phyloP scores from a whole-genome alignment of 495 filamentous ascomycete genomes.

The Penicillium nucicola region DNA sequence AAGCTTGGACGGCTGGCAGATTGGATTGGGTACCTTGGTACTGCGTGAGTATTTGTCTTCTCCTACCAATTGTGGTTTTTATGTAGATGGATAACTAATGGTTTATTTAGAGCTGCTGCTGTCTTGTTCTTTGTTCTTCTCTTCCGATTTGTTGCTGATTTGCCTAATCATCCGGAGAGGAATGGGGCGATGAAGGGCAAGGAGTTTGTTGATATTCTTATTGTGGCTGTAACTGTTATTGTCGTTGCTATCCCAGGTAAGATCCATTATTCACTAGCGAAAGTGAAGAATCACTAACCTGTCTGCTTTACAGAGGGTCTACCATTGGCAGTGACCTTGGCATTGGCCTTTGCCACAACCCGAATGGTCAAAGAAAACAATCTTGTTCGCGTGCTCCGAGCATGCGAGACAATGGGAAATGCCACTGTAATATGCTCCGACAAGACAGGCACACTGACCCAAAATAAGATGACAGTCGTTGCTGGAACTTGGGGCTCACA shows the following conservation, averaged over 20 bases:
- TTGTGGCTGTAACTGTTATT: slow-evolving; percentile 67
- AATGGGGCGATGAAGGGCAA: slow-evolving; percentile 56
- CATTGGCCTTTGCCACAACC: slow-evolving; percentile 67
- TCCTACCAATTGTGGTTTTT: neutral
- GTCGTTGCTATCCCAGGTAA: slow-evolving; percentile 65
- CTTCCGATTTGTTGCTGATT: slow-evolving; percentile 56
- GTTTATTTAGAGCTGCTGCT: slow-evolving; percentile 52
- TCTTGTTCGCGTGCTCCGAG: slow-evolving; percentile 60
- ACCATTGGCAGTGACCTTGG: slow-evolving; percentile 64
- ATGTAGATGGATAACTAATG: slow-evolving; percentile 13
- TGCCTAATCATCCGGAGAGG: slow-evolving; percentile 44
- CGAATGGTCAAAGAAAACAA: slow-evolving; percentile 70
- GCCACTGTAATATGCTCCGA: slow-evolving; percentile 68
- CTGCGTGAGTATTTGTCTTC: slow-evolving; percentile 26
- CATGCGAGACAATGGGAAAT: slow-evolving; percentile 73
- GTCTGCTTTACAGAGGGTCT: slow-evolving; percentile 48
- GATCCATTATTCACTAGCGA: neutral
- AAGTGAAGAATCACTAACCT: slow-evolving; percentile 16
- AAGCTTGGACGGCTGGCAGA: slow-evolving; percentile 61
- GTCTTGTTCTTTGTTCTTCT: slow-evolving; percentile 61
- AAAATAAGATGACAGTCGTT: slow-evolving; percentile 71
- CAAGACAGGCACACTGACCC: slow-evolving; percentile 69
- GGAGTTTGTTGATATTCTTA: slow-evolving; percentile 63
- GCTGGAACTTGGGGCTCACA: slow-evolving; percentile 57
- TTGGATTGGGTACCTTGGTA: slow-evolving; percentile 59